Percentiles rank a stretch among this genome's conserved stretches.
phyloP scores from a whole-genome alignment of 2,329 filamentous ascomycete genomes.

The Hymenotorrendiella dingleyae region DNA sequence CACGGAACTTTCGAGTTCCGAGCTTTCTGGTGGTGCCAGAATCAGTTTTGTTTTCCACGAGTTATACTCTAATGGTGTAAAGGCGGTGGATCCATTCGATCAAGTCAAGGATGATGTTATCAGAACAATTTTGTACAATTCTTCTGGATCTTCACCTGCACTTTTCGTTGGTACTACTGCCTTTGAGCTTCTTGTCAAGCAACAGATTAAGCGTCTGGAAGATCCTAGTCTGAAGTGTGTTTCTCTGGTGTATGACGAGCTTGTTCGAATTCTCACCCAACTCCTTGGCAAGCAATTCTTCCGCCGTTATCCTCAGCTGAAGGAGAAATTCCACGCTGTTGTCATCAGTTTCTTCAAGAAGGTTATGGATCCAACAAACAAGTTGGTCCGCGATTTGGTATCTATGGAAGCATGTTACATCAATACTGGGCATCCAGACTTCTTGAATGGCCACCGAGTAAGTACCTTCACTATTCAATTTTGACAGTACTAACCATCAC shows the following conservation, averaged over 20 bases:
- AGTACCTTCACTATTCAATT: background rate
- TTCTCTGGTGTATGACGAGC: slow-evolving; percentile 91
- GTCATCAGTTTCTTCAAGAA: slow-evolving; percentile 97
- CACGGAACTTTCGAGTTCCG: slow-evolving; percentile 87
- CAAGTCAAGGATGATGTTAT: slow-evolving; percentile 97
- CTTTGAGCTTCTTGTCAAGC: slow-evolving; percentile 98
- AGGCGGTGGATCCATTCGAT: slow-evolving; percentile 96
- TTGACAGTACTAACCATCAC: slow-evolving; percentile 21
- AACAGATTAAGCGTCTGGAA: slow-evolving; percentile 94
- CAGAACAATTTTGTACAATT: slow-evolving; percentile 95
- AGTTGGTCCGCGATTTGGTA: slow-evolving; percentile 88
- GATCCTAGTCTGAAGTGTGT: slow-evolving; percentile 97
- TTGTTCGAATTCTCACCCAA: slow-evolving; percentile 90
- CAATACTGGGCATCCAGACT: slow-evolving; percentile 97
- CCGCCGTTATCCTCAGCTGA: slow-evolving; percentile 85
- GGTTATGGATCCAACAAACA: slow-evolving; percentile 96
- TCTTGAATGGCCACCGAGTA: slow-evolving; percentile 88
- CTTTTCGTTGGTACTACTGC: slow-evolving; percentile 96
- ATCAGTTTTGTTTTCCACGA: slow-evolving; percentile 99
- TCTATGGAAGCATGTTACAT: slow-evolving; percentile 96
- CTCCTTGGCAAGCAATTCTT: slow-evolving; percentile 85
- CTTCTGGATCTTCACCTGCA: slow-evolving; percentile 93
- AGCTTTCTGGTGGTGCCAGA: slow-evolving; percentile 92
- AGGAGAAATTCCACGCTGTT: slow-evolving; percentile 93
- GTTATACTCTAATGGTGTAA: slow-evolving; percentile 93